phyloP scores from a whole-genome alignment of 352 stramenopile genomes.

The Pythium guiyangense region DNA sequence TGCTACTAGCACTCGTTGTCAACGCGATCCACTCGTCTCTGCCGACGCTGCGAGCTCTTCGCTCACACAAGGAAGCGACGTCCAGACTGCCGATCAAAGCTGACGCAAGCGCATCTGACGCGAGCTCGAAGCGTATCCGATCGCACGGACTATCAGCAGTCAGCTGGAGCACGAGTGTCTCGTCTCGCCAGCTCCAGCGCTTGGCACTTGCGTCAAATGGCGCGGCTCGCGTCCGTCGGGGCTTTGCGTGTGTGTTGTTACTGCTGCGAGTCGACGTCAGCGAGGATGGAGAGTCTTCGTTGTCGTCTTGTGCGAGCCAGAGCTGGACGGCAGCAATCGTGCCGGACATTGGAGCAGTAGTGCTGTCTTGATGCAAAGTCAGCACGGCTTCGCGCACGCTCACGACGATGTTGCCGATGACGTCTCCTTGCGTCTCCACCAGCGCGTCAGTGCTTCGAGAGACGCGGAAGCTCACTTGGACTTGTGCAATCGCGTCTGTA shows the following conservation, averaged over 20 bases:
- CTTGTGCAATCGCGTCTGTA: background rate
- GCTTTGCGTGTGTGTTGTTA: background rate
- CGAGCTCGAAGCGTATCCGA: slow-evolving; percentile 5
- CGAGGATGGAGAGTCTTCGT: background rate
- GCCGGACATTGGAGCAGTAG: slow-evolving; percentile 1
- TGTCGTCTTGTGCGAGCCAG: slow-evolving; percentile 1
- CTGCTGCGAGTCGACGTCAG: background rate
- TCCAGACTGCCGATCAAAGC: background rate
- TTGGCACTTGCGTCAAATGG: background rate
- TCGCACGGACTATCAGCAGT: background rate
- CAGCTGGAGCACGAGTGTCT: slow-evolving; percentile 10
- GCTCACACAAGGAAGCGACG: background rate
- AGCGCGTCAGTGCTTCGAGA: background rate
- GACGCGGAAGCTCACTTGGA: slow-evolving; percentile 9
- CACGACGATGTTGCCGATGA: slow-evolving; percentile 5
- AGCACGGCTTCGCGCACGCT: slow-evolving; percentile 3
- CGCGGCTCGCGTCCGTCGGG: slow-evolving; percentile 6
- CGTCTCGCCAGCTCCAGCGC: slow-evolving; percentile 24
- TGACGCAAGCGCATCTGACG: background rate
- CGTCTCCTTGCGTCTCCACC: background rate
- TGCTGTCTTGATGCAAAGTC: background rate
- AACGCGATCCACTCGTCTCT: slow-evolving; percentile 7
- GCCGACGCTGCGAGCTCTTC: background rate
- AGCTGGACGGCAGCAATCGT: slow-evolving; percentile 12
- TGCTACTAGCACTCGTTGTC: background rate